phyloP scores from a whole-genome alignment of 352 stramenopile species.

The Phytophthora chlamydospora region DNA sequence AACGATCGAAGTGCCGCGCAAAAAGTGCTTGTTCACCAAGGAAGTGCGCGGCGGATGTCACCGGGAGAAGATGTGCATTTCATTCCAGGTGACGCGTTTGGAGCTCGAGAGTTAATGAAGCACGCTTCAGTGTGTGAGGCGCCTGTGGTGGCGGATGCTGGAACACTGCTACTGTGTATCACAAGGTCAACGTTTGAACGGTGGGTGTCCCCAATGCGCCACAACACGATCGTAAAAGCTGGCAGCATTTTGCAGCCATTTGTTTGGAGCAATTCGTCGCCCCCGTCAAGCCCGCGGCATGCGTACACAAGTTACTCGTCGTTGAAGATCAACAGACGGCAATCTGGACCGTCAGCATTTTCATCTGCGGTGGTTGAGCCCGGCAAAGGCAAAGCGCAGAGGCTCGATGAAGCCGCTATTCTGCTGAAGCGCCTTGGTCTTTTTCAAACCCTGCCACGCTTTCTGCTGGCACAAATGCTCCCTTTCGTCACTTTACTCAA shows the following conservation, averaged over 20 bases:
- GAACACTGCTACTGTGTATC: constrained; percentile 49
- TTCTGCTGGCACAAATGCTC: constrained; percentile 51
- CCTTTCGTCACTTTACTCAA: constrained; percentile 33
- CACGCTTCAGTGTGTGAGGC: constrained; percentile 1
- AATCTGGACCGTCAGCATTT: constrained; percentile 30
- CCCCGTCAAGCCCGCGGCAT: constrained; percentile 9
- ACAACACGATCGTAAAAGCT: constrained; percentile 44
- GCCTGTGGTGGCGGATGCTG: constrained; percentile 35
- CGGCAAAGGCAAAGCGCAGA: not conserved
- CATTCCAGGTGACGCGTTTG: constrained; percentile 47
- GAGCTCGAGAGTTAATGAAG: constrained; percentile 36
- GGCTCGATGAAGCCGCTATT: constrained; percentile 35
- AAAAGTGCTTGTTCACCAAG: constrained; percentile 10
- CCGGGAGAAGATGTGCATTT: constrained; percentile 15
- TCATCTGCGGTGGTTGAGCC: constrained; percentile 5
- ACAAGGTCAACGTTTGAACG: constrained; percentile 42
- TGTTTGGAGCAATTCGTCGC: constrained; percentile 16
- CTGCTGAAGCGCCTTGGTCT: constrained; percentile 54
- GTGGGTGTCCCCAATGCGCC: constrained; percentile 44
- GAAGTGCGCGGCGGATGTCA: constrained; percentile 6
- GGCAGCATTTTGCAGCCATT: constrained; percentile 49
- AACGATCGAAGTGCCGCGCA: constrained; percentile 1
- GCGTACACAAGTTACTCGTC: constrained; percentile 6
- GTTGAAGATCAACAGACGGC: constrained; percentile 21
- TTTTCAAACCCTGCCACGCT: constrained; percentile 42